Evolutionary conservation across 1,284 basidiomycete species (phyloP).

Genomic region (Ustilago trichophora): DNA sequence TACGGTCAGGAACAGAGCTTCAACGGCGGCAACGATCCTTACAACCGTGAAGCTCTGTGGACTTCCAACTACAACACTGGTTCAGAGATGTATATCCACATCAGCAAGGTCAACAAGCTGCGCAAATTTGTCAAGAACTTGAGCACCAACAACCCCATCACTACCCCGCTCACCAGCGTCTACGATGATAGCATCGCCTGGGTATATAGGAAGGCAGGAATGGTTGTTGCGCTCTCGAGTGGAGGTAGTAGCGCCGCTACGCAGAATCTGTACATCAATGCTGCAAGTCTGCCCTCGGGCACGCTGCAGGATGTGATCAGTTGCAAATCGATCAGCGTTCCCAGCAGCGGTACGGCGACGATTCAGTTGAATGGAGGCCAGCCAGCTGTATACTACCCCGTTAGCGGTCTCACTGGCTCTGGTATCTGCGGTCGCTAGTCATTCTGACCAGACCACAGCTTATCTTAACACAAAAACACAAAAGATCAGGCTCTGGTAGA

Average conservation of each 20-base stretch:
- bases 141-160: constrained; percentile 70
- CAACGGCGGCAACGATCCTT: constrained; percentile 67
- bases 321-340: constrained; percentile 70
- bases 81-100: constrained; percentile 69
- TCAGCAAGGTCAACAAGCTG: constrained; percentile 73
- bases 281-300: constrained; percentile 67
- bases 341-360: constrained; percentile 69
- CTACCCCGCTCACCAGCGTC: constrained; percentile 69
- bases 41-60: constrained; percentile 23
- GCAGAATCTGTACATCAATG: constrained; percentile 58
- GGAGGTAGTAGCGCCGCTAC: constrained; percentile 70
- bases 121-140: constrained; percentile 71
- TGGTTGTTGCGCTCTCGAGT: constrained; percentile 77
- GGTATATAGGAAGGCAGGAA: constrained; percentile 74
- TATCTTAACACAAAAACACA: too few relatives aligned
- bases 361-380: constrained; percentile 29
- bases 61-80: constrained; percentile 36
- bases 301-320: constrained; percentile 74
- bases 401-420: constrained; percentile 3
- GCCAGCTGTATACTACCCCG: constrained; percentile 22
- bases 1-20: constrained; percentile 73
- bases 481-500: constrained; percentile 14
- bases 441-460: too few relatives aligned
- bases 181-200: constrained; percentile 68
- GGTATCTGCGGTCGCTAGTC: constrained; percentile 19